Conservation (phyloP, 176 grass and related monocot species). For the Aechmea fasciata region DNA sequence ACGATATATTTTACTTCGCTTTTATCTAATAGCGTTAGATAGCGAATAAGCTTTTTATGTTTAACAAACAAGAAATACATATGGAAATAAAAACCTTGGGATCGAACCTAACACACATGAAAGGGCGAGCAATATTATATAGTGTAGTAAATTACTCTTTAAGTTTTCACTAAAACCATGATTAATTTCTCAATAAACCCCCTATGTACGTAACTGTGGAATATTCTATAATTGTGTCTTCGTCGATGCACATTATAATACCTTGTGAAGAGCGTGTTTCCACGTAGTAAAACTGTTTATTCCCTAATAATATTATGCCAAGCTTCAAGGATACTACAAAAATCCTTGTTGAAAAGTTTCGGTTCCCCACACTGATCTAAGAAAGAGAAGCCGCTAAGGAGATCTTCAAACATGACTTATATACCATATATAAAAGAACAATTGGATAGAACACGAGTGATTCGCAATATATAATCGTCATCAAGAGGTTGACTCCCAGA, state of each 20-base stretch:
- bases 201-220: not conserved
- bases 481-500: slow-evolving; percentile 32
- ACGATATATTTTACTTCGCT: too few relatives aligned
- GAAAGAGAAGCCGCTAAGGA: slow-evolving; percentile 5
- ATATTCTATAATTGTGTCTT: not conserved
- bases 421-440: slow-evolving; percentile 18
- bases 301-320: slow-evolving; percentile 25
- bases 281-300: slow-evolving; percentile 11
- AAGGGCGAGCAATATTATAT: too few relatives aligned
- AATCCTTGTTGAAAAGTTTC: not conserved
- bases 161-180: not conserved
- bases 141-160: too few relatives aligned
- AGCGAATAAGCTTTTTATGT: too few relatives aligned
- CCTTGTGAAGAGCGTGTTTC: slow-evolving; percentile 27
- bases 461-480: slow-evolving; percentile 16
- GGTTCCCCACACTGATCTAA: slow-evolving; percentile 1
- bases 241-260: not conserved
- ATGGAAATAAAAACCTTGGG: too few relatives aligned
- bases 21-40: too few relatives aligned
- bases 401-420: slow-evolving; percentile 18
- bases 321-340: slow-evolving; percentile 35
- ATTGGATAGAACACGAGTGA: not conserved
- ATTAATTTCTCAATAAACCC: not conserved
- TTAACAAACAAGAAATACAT: too few relatives aligned
- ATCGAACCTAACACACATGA: too few relatives aligned